These are phyloP conservation scores for Jamesozyma hellenica DNA, from an alignment of 805 yeast genomes.

Conservation along the genomic window DNA sequence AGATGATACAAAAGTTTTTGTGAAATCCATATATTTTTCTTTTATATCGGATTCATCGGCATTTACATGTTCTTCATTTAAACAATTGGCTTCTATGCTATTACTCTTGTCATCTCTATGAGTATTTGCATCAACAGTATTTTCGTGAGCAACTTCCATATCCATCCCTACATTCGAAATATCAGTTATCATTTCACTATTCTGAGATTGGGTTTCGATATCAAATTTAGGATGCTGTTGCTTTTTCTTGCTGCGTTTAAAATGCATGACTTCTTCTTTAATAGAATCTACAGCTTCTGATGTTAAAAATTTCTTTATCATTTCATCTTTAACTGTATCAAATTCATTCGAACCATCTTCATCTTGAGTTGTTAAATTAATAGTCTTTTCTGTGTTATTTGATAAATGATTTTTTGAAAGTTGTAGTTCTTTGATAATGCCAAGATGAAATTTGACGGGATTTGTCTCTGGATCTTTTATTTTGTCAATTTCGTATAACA, in stretches of 20 bases:
- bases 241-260: conserved; percentile 23
- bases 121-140: neutral
- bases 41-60: conserved; percentile 13
- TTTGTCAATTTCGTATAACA: conserved; percentile 47
- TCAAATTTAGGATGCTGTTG: conserved; percentile 6
- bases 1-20: conserved; percentile 26
- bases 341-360: neutral
- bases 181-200: neutral
- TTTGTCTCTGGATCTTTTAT: conserved; percentile 25
- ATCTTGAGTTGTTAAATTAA: neutral
- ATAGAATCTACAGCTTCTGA: conserved; percentile 19
- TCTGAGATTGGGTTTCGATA: neutral
- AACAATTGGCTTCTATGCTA: neutral
- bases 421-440: conserved; percentile 28
- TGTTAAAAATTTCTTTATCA: conserved; percentile 17
- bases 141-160: neutral
- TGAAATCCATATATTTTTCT: conserved; percentile 21
- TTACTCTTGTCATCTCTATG: neutral
- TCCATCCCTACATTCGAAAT: neutral
- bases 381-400: neutral
- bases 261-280: conserved; percentile 27
- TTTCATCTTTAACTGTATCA: conserved; percentile 16
- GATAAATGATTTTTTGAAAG: conserved; percentile 11
- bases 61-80: neutral
- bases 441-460: conserved; percentile 26